phyloP scores from a whole-genome alignment of 163 green algal genomes.

The Dunaliella salina region DNA sequence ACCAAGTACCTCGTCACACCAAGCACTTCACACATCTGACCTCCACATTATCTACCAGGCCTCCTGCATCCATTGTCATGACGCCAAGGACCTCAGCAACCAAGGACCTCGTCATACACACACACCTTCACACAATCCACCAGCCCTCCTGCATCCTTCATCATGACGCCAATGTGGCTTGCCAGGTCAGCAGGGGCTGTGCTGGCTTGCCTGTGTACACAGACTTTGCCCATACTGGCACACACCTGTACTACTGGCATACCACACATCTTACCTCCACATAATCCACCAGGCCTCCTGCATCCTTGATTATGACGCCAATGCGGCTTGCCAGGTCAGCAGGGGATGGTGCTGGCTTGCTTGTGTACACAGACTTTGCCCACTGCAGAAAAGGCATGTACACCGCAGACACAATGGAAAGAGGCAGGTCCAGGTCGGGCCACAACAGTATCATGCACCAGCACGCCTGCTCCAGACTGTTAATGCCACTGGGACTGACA shows the following conservation, averaged over 20 bases:
- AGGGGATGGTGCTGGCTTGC: not conserved
- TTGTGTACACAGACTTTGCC: not conserved
- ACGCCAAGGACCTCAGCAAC: too few relatives aligned
- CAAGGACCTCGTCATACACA: too few relatives aligned
- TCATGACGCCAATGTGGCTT: too few relatives aligned
- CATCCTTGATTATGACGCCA: conserved; percentile 30
- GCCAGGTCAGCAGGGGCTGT: conserved; percentile 10
- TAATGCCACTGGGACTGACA: too few relatives aligned
- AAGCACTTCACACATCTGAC: too few relatives aligned
- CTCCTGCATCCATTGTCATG: too few relatives aligned
- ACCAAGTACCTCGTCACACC: too few relatives aligned
- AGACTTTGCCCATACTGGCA: conserved; percentile 5
- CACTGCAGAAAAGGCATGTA: not conserved
- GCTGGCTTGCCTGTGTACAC: not conserved
- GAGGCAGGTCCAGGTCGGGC: too few relatives aligned
- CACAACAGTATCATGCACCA: too few relatives aligned
- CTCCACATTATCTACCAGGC: too few relatives aligned
- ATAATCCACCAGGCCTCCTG: conserved; percentile 73
- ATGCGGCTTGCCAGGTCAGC: conserved; percentile 30
- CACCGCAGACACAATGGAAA: not conserved
- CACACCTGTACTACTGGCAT: not conserved
- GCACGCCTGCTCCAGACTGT: too few relatives aligned
- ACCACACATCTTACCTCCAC: conserved; percentile 44
- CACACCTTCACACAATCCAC: conserved; percentile 76
- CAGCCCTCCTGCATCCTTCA: too few relatives aligned